These are phyloP conservation scores for Colletotrichum liaoningense DNA, from an alignment of 2,329 filamentous ascomycete species.

Conservation along the genomic window DNA sequence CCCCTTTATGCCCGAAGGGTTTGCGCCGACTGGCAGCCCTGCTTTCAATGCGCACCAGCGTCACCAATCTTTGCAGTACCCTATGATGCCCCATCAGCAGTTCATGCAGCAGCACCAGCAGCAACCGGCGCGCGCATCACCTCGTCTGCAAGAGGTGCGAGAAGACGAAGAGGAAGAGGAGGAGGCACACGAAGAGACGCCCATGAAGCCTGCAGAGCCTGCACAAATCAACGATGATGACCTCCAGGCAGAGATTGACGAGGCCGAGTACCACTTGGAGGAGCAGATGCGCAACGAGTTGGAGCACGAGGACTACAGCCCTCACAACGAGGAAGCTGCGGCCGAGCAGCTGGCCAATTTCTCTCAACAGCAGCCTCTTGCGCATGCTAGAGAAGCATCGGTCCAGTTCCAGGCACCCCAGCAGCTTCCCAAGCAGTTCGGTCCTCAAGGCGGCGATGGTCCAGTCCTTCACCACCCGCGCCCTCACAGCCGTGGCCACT, in stretches of 20 bases:
- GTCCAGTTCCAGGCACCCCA: conserved; percentile 62
- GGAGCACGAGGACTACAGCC: conserved; percentile 82
- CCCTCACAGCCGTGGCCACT: conserved; percentile 80
- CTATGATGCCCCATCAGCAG: conserved; percentile 67
- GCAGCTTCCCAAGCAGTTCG: conserved; percentile 65
- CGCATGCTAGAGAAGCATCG: conserved; percentile 57
- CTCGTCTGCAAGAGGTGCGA: conserved; percentile 77
- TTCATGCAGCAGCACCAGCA: conserved; percentile 66
- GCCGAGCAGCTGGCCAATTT: conserved; percentile 11
- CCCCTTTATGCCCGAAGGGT: conserved; percentile 67
- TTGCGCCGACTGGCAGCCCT: conserved; percentile 54
- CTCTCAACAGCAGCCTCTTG: conserved; percentile 35
- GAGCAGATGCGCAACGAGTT: conserved; percentile 83
- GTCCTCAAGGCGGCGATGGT: conserved; percentile 63
- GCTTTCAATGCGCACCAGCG: conserved; percentile 62
- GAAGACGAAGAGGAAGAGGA: conserved; percentile 82
- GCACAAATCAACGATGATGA: conserved; percentile 67
- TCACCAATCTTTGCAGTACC: conserved; percentile 70
- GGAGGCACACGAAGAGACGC: conserved; percentile 64
- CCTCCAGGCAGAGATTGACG: conserved; percentile 86
- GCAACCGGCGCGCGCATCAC: conserved; percentile 66
- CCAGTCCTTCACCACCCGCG: conserved; percentile 77
- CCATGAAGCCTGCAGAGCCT: conserved; percentile 66
- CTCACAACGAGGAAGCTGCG: conserved; percentile 60
- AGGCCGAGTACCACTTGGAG: conserved; percentile 87